Evolutionary conservation across 257 asterid species (phyloP).

Genomic region (Gardenia jasminoides): DNA sequence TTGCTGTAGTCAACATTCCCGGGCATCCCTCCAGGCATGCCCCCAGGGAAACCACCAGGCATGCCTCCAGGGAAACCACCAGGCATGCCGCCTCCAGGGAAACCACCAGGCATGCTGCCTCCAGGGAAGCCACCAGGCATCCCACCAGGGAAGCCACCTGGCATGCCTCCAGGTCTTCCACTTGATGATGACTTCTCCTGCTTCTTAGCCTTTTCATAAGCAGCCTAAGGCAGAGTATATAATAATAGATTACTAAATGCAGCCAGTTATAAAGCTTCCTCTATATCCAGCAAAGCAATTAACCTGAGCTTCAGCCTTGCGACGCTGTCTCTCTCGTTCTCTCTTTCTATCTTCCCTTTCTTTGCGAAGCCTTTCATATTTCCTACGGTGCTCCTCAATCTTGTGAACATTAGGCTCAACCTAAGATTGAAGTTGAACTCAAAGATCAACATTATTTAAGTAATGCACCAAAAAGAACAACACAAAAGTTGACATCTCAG

Average conservation of each 20-base stretch:
- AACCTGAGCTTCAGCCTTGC: constrained; percentile 93
- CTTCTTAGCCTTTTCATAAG: constrained; percentile 89
- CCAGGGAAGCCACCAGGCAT: constrained; percentile 58
- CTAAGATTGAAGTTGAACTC: constrained; percentile 31
- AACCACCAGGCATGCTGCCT: constrained; percentile 38
- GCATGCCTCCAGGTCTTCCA: constrained; percentile 60
- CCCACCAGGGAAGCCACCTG: constrained; percentile 53
- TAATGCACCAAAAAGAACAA: neutral
- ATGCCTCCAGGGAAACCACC: constrained; percentile 30
- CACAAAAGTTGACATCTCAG: neutral
- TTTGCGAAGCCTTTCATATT: constrained; percentile 85
- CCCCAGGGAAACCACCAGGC: constrained; percentile 37
- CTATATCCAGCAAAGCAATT: constrained; percentile 5
- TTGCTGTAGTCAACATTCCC: constrained; percentile 80
- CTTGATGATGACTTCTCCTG: constrained; percentile 77
- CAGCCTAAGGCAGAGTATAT: constrained; percentile 55
- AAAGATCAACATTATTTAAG: neutral
- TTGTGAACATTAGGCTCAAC: constrained; percentile 94
- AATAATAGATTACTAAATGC: constrained; percentile 2
- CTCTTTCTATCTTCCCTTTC: constrained; percentile 72
- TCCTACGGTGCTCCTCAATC: constrained; percentile 88
- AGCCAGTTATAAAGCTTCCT: neutral
- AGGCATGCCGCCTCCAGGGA: constrained; percentile 40
- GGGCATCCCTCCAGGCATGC: constrained; percentile 53
- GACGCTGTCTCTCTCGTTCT: constrained; percentile 74